These are phyloP conservation scores for Elymus sibiricus DNA, from an alignment of 176 grass and related monocot genomes.

Conservation along the genomic window DNA sequence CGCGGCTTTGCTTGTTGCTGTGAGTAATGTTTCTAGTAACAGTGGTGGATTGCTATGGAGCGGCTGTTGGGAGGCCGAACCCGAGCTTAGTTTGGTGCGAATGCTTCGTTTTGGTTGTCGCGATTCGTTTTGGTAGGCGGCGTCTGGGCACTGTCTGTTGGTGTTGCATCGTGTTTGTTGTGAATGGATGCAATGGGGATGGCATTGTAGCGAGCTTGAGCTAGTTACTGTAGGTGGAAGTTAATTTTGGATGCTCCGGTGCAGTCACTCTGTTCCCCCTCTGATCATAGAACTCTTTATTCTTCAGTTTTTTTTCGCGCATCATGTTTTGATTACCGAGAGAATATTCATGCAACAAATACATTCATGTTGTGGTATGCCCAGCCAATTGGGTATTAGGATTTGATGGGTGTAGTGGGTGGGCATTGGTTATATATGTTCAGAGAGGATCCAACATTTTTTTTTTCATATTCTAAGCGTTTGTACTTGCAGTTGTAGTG, in stretches of 20 bases:
- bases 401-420: neutral
- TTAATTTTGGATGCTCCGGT: neutral
- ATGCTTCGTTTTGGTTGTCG: neutral
- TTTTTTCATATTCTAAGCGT: neutral
- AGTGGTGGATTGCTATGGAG: neutral
- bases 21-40: neutral
- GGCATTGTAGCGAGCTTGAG: neutral
- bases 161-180: neutral
- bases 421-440: constrained; percentile 1
- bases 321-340: neutral
- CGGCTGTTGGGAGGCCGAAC: neutral
- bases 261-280: neutral
- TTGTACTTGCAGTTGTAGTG: neutral
- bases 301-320: neutral
- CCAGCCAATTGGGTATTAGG: neutral
- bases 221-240: neutral
- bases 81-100: neutral
- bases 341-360: neutral
- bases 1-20: neutral
- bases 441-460: neutral
- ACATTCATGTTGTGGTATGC: neutral
- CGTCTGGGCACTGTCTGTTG: neutral
- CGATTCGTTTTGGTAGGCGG: neutral
- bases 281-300: neutral
- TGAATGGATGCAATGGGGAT: neutral